A percentile compares a stretch with the other conserved stretches of the same genome.
These are phyloP conservation scores for Fusarium sublunatum DNA, from an alignment of 2,329 filamentous ascomycete species.

Conservation along the genomic window DNA sequence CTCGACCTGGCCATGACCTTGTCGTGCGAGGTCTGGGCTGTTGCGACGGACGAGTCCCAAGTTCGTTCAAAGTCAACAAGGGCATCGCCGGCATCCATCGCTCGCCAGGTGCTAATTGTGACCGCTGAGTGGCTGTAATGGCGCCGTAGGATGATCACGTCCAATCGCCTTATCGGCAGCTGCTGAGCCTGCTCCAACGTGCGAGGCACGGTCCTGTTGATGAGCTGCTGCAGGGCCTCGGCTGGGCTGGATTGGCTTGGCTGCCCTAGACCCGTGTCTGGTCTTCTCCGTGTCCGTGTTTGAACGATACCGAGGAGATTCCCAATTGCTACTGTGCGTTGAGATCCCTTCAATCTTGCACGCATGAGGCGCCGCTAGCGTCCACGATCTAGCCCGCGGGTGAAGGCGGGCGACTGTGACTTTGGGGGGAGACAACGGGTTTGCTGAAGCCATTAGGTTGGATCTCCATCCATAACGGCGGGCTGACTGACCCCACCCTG, in stretches of 20 bases:
- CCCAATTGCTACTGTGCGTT: slow-evolving; percentile 2
- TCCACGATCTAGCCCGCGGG: slow-evolving; percentile 39
- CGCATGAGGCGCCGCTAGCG: slow-evolving; percentile 43
- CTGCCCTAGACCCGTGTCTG: slow-evolving; percentile 24
- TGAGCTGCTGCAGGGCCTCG: slow-evolving; percentile 37
- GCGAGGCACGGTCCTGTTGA: slow-evolving; percentile 28
- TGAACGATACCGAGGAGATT: slow-evolving; percentile 29
- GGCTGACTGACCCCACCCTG: slow-evolving; percentile 18
- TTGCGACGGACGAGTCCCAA: slow-evolving; percentile 40
- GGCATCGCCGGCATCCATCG: slow-evolving; percentile 35
- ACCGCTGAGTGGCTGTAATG: slow-evolving; percentile 33
- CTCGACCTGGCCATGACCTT: slow-evolving; percentile 24
- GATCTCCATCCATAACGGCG: slow-evolving; percentile 30
- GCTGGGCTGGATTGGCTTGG: slow-evolving; percentile 43
- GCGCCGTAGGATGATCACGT: slow-evolving; percentile 10
- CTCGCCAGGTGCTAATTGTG: slow-evolving; percentile 25
- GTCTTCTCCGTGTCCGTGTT: slow-evolving; percentile 26
- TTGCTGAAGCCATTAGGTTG: slow-evolving; percentile 24
- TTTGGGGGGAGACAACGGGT: slow-evolving; percentile 7
- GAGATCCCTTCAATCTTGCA: slow-evolving; percentile 12
- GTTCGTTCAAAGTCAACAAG: slow-evolving; percentile 16
- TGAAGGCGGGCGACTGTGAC: slow-evolving; percentile 36
- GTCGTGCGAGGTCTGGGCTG: slow-evolving; percentile 28
- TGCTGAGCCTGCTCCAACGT: slow-evolving; percentile 41
- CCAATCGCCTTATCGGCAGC: slow-evolving; percentile 49